These are phyloP conservation scores for Camellia japonica DNA, from an alignment of 148 eudicot species.

Conservation along the genomic window DNA sequence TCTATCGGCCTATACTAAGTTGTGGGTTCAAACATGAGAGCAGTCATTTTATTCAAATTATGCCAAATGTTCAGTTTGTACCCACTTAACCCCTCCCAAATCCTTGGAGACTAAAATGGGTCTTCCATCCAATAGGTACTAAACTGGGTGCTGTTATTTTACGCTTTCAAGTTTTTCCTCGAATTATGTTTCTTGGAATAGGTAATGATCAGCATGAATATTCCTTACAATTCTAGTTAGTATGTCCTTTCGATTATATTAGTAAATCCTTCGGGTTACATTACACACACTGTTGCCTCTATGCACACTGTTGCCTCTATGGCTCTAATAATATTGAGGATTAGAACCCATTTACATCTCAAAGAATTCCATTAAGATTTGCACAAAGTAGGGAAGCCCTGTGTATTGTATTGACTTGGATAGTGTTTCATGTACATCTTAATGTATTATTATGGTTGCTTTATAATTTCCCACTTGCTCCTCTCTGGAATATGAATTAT, in stretches of 20 bases:
- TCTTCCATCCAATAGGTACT: too few species aligned
- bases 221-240: neutral
- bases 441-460: neutral
- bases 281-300: neutral
- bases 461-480: neutral
- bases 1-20: too few species aligned
- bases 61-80: too few species aligned
- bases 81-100: too few species aligned
- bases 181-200: neutral
- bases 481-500: neutral
- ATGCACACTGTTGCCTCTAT: too few species aligned
- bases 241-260: neutral
- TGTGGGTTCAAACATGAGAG: too few species aligned
- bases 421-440: neutral
- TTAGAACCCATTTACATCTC: slow-evolving; percentile 7
- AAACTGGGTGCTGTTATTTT: too few species aligned
- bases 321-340: neutral
- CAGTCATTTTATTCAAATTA: too few species aligned
- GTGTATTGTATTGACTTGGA: neutral
- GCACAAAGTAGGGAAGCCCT: too few species aligned
- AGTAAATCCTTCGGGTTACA: neutral
- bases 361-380: neutral
- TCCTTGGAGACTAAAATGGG: too few species aligned
- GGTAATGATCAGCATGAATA: neutral
- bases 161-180: neutral